Evolutionary conservation across 2,329 filamentous ascomycete genomes (phyloP), one percentile per base, ranked within the genome.

Genomic region (Escovopsis sp.): DNA sequence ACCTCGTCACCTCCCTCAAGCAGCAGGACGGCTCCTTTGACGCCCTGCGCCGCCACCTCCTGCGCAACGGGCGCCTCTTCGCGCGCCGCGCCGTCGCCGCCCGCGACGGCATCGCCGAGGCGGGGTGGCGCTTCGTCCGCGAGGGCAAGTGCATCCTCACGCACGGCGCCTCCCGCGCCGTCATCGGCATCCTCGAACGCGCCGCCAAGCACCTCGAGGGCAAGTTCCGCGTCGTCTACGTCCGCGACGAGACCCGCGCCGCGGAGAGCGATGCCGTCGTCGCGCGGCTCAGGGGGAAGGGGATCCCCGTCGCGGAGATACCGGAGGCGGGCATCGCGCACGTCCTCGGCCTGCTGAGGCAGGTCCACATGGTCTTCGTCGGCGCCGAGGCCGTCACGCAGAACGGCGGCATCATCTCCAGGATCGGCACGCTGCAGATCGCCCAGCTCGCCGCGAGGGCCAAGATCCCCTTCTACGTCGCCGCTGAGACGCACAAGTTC

Each of bases 401-500:
- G 56, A 94, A 94, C 57, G 91, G 91, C 40, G 89, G 89, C 33
- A 82, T 96, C 52, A 85, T 98, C 51, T 89, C 84, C 23, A 72
- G 88, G 39, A 75, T 96, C 64, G 89, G 89, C 41, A 79, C 75
- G 3, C 89, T 85, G 52, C 87, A 94, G 65, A 81, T 96, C 52
- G 88, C 85, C 2, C 68, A 86, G 51, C 67, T 95, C 41, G 87
- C 88, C 5, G 80, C 80, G 53, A 59, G 63, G 26, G 68, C 68
- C 37, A 76, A 80, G 34, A 80, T 85, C 48, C 83, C 83, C 0
- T 85, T 96, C 52, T 94, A 93, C 55, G 87, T 94, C 15, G 87
- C 91, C 5, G 83, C 83, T 1, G 91, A 98, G 67, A 93, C 85
- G 54, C 91, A 98, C 69, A 98, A 98, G 65, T 95, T 98, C 57